Evolutionary conservation across 2,329 filamentous ascomycete genomes (phyloP), one percentile per base, ranked within the genome.

Genomic region (Ophidiomyces ophidiicola): DNA sequence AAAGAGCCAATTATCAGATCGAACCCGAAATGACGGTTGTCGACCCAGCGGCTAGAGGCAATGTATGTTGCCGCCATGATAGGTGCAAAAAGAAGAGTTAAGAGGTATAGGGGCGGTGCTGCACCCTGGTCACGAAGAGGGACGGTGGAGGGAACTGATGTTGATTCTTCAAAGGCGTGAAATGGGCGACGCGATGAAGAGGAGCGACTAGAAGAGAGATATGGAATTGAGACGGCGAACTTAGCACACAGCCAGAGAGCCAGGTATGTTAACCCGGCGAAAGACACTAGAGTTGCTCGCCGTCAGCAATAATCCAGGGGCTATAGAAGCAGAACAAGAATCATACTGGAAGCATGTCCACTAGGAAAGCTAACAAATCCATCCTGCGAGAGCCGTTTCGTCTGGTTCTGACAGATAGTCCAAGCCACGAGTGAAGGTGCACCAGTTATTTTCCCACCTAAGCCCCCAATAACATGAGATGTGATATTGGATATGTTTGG

Each of bases 21-120:
- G 56, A 94, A 88, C n/a, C 80, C 86, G 56, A 88, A 82, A 59
- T 96, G 88, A 26, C 83, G 77, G 63, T 80, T 92, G 58, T 94
- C 80, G 44, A 80, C 86, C 72, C 80, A 96, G 7, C 88, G 80
- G 1, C 84, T 88, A 19, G 78, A 75, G n/a, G 80, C 71, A 46
- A 94, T 81, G 63, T 86, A 94, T 46, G 86, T 72, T 4, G 86
- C 80, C 1, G 74, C 66, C 41, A 77, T 80, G 47, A 86, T 72
- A 2, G 87, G 87, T 1, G 83, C 60, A 12, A 85, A 65, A 2
- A 76, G 71, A 23, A 88, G 57, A 31, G 79, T 64, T 8, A 93
- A 68, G 2, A 90, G 76, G 53, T 85, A 88, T 5, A 87, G 64
- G 0, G 87, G 87, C 1, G 87, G 85, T 0, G 86, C 81, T 1